Evolutionary conservation across 129 eudicot genomes (phyloP), one percentile per base, ranked within the genome.

Genomic region (Escallonia herrerae): DNA sequence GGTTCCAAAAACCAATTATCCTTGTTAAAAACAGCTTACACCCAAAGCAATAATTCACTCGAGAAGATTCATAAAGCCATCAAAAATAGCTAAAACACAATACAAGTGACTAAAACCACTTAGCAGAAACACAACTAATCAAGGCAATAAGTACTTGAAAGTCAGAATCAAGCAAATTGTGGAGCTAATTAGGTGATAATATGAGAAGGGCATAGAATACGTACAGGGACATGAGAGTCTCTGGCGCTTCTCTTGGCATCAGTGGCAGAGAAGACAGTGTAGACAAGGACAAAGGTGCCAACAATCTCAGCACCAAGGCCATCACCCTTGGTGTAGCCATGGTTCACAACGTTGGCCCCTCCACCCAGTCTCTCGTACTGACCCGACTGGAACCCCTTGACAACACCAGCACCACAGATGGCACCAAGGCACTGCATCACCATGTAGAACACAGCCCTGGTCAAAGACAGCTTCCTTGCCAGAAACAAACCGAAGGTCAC

Each of bases 221-320:
- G 63, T 86, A 86, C 97, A 72, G 97, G 97, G 47, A 90, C 97
- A 80, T 90, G 97, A 1, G 97, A 90, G 81, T 90, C 97, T 83
- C 97, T 80, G 66, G 97, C 97, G 41, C 79, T 90, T 84, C 97
- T 86, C 86, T 90, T 90, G 86, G 95, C 95, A 82, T 90, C 97
- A 62, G 97, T 90, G 58, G 95, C 97, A 41, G 95, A 84, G 74
- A 87, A 87, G 67, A 84, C 95, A 11, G 90, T 87, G 87, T 87
- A 87, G 22, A 87, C 95, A 74, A 87, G 90, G 40, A 87, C 85
- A 79, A 87, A 87, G 69, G 95, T 87, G 14, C 90, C 95, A 50
- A 87, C 48, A 74, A 88, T 84, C 95, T 47, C 62, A 75, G 37
- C 97, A 13, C 58, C 58, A 0, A 53, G 58, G 33, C 58, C 58